Conservation (phyloP, 495 filamentous ascomycete genomes). For the Aspergillus cavernicola region DNA sequence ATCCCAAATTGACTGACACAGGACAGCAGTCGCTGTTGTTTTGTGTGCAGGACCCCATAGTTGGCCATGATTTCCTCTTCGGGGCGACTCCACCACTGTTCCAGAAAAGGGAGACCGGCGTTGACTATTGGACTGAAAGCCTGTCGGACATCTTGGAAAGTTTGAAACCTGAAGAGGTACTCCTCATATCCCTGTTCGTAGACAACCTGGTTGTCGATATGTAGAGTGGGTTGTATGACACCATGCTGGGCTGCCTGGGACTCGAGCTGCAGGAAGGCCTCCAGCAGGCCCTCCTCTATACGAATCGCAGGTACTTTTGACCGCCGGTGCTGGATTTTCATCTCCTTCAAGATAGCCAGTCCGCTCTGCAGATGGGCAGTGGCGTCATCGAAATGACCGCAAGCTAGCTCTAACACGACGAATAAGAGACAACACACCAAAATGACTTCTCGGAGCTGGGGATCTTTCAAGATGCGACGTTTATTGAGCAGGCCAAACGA, state of each 20-base stretch:
- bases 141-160: constrained; percentile 1
- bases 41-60: constrained; percentile 10
- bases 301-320: not conserved
- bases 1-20: not conserved
- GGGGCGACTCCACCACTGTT: constrained; percentile 15
- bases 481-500: constrained; percentile 5
- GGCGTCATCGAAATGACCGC: constrained; percentile 15
- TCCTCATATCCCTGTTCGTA: no score
- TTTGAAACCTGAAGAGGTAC: no score
- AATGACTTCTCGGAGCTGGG: constrained; percentile 13
- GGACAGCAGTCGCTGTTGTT: constrained; percentile 13
- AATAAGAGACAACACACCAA: constrained; percentile 22
- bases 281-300: constrained; percentile 10
- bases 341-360: constrained; percentile 11
- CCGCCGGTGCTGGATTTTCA: not conserved
- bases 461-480: constrained; percentile 17
- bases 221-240: no score
- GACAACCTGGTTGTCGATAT: no score
- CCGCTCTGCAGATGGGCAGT: constrained; percentile 16
- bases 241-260: no score
- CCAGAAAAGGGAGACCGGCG: constrained; percentile 15
- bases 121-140: not conserved
- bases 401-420: constrained; percentile 15
- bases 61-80: constrained; percentile 5
- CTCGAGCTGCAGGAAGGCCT: constrained; percentile 11